A percentile compares a stretch with the other conserved stretches of the same genome.
Evolutionary conservation across 2,329 filamentous ascomycete species (phyloP).

Genomic region (Neoascochyta sp.): DNA sequence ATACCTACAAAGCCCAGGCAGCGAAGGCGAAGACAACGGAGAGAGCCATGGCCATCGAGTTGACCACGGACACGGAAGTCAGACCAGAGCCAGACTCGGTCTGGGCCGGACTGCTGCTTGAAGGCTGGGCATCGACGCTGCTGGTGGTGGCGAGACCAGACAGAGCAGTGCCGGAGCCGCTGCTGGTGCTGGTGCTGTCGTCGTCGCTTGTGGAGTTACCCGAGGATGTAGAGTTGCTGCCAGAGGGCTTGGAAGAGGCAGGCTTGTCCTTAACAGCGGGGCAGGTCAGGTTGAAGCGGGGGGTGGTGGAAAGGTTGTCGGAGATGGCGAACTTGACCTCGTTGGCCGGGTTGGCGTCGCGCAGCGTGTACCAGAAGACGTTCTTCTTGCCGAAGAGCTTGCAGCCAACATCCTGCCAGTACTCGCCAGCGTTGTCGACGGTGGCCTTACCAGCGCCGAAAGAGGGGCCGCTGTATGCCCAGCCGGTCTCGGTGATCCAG

Average conservation of each 20-base stretch:
- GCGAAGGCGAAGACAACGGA: constrained; percentile 25
- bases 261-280: constrained; percentile 17
- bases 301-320: constrained; percentile 51
- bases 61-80: constrained; percentile 15
- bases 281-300: constrained; percentile 55
- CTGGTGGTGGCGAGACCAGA: constrained; percentile 1
- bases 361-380: constrained; percentile 37
- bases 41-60: constrained; percentile 23
- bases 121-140: not conserved
- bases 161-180: constrained; percentile 1
- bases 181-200: constrained; percentile 1
- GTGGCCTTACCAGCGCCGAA: constrained; percentile 28
- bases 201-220: constrained; percentile 9
- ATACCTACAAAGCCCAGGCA: constrained; percentile 21
- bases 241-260: constrained; percentile 10
- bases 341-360: constrained; percentile 53
- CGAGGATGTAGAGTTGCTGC: constrained; percentile 14
- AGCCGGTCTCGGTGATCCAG: constrained; percentile 41
- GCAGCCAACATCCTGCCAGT: constrained; percentile 37
- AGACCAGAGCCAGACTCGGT: too few species aligned
- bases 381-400: constrained; percentile 31
- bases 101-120: not conserved
- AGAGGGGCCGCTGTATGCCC: constrained; percentile 31
- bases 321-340: constrained; percentile 57
- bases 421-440: constrained; percentile 28